phyloP scores from a whole-genome alignment of 176 grass and related monocot species.

The Pharus latifolius region DNA sequence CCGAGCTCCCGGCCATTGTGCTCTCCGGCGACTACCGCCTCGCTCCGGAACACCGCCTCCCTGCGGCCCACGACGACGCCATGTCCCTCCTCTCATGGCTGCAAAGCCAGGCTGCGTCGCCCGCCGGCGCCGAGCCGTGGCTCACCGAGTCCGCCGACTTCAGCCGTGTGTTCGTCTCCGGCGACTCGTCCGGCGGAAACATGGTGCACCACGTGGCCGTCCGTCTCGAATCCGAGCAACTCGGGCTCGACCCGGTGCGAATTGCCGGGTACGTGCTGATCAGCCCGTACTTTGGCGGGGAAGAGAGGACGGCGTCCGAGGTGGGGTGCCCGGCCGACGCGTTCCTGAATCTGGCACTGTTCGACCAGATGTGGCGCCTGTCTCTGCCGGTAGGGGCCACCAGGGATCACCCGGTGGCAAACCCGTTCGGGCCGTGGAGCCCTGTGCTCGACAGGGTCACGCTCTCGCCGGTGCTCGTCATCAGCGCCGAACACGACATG shows the following conservation, averaged over 20 bases:
- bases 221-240: not conserved
- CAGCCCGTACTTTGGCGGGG: conserved; percentile 31
- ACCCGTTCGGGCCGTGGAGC: conserved; percentile 31
- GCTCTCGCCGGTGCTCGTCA: conserved; percentile 24
- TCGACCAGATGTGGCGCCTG: conserved; percentile 29
- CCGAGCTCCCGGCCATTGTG: conserved; percentile 19
- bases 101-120: not conserved
- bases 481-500: conserved; percentile 1
- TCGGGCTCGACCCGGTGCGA: not conserved
- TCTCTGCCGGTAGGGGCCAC: conserved; percentile 10
- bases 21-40: conserved; percentile 22
- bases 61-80: conserved; percentile 6
- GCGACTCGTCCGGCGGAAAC: conserved; percentile 37
- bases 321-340: not conserved
- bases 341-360: not conserved
- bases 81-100: not conserved
- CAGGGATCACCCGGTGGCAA: conserved; percentile 26
- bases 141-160: conserved; percentile 23
- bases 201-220: conserved; percentile 37
- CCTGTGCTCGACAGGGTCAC: not conserved
- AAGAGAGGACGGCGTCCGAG: conserved; percentile 19
- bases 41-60: conserved; percentile 18
- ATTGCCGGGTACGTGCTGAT: conserved; percentile 19
- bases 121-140: conserved; percentile 4
- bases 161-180: conserved; percentile 14